Evolutionary conservation across 176 grass and related monocot genomes (phyloP), one percentile per base, ranked within the genome.

Genomic region (Musa itinerans): DNA sequence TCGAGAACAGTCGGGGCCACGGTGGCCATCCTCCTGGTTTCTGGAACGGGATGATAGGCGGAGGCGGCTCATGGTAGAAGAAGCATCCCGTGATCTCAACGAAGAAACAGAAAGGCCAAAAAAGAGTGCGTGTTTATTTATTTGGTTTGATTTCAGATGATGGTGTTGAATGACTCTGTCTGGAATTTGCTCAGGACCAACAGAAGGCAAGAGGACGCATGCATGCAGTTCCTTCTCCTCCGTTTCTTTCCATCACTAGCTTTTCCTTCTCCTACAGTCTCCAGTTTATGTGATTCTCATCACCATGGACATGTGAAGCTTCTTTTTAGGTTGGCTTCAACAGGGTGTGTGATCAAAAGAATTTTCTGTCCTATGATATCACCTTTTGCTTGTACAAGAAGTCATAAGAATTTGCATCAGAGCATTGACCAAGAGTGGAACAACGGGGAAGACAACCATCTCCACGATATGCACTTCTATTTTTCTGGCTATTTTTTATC

Each of bases 401-500:
- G 34, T 43, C 4, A 43, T 43, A 43, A 43, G 4, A 6, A 43
- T 43, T 43, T 5, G 34, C 34, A 43, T 43, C 34, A 43, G 4
- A 43, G 34, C 0, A 43, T 43, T 43, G 34, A 43, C 34, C 34
- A 43, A 43, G 34, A 43, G 34, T 43, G 34, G 34, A 43, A 43
- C 34, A 43, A 43, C 6, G 34, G 34, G 34, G 34, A 43, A 43
- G 34, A 43, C 34, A 6, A 6, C 34, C 34, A 43, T 43, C 34
- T 43, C 34, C 34, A 43, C 34, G 34, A 43, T 43, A 43, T 43
- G 34, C 34, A 43, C 34, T 43, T 43, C 34, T 43, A 43, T 43
- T 43, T 58, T 61, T 63, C 50, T 19, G 68, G 67, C 54, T 82
- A 55, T 87, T 74, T 80, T 43, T 43, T 43, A 68, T 90, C 24